These are phyloP conservation scores for Phoma herbarum DNA, from an alignment of 2,329 filamentous ascomycete species.

Conservation along the genomic window DNA sequence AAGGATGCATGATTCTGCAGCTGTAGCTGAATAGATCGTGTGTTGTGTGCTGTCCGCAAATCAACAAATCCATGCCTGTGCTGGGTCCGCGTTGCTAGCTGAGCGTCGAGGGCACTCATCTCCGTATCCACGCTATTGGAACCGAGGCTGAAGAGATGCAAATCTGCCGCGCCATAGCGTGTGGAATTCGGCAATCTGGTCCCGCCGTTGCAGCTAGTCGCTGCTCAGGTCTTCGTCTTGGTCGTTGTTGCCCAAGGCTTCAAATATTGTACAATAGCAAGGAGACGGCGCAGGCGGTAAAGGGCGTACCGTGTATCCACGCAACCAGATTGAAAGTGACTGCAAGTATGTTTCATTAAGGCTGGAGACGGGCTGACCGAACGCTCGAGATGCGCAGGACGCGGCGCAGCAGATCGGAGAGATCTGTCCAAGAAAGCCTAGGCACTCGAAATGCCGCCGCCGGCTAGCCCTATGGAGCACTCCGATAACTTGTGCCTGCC, in stretches of 20 bases:
- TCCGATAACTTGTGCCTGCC: not conserved
- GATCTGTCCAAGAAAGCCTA: not conserved
- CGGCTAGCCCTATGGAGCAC: conserved; percentile 5
- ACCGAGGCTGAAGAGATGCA: conserved; percentile 5
- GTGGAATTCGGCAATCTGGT: conserved; percentile 6
- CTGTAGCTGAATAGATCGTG: conserved; percentile 6
- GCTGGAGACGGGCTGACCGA: not conserved
- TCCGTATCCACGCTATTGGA: conserved; percentile 16
- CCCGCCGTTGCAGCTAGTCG: conserved; percentile 1
- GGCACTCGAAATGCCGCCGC: not conserved
- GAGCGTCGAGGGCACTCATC: conserved; percentile 14
- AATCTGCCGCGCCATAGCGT: conserved; percentile 9
- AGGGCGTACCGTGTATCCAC: not conserved
- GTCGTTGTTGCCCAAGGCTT: not conserved
- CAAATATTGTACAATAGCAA: not conserved
- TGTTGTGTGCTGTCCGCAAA: conserved; percentile 1
- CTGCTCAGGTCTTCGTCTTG: not conserved
- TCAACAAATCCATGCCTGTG: conserved; percentile 5
- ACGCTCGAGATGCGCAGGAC: not conserved
- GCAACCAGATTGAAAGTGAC: not conserved
- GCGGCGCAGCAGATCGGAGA: conserved; percentile 12
- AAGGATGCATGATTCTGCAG: conserved; percentile 1
- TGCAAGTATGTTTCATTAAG: not conserved
- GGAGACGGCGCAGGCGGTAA: not conserved
- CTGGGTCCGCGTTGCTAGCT: conserved; percentile 10